A percentile compares a stretch with the other conserved stretches of the same genome.
phyloP scores from a whole-genome alignment of 2,329 filamentous ascomycete species.

The Trichoderma polysporum region DNA sequence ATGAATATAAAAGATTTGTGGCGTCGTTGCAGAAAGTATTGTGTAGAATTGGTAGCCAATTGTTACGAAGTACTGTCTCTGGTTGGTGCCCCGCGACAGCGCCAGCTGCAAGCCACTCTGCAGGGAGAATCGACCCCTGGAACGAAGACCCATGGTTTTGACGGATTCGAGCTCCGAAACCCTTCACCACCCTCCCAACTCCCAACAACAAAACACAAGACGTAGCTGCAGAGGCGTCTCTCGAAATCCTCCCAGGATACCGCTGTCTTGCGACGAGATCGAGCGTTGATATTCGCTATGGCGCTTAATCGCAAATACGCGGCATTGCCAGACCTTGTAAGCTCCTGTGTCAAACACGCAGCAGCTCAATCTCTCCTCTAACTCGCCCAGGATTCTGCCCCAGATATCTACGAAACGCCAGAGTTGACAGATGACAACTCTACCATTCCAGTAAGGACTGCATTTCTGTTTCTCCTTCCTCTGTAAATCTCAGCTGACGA shows the following conservation, averaged over 20 bases:
- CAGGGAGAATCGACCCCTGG: slow-evolving; percentile 13
- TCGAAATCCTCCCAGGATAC: neutral
- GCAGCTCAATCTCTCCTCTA: slow-evolving; percentile 19
- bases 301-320: slow-evolving; percentile 80
- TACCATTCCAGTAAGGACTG: slow-evolving; percentile 67
- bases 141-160: neutral
- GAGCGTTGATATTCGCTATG: slow-evolving; percentile 48
- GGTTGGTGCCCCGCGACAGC: neutral
- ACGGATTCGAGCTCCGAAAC: neutral
- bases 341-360: slow-evolving; percentile 23
- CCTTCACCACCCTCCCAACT: neutral
- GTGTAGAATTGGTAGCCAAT: neutral
- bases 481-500: slow-evolving; percentile 27
- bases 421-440: slow-evolving; percentile 88
- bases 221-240: neutral
- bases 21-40: neutral
- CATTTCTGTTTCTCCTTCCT: neutral
- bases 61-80: neutral
- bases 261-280: neutral
- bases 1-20: neutral
- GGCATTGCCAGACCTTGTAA: slow-evolving; percentile 74
- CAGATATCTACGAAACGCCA: slow-evolving; percentile 95
- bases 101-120: neutral
- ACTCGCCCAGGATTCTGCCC: slow-evolving; percentile 71
- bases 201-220: neutral